A percentile compares a stretch with the other conserved stretches of the same genome.
Evolutionary conservation across 2,329 filamentous ascomycete species (phyloP).

Genomic region (Aulographum hederae): DNA sequence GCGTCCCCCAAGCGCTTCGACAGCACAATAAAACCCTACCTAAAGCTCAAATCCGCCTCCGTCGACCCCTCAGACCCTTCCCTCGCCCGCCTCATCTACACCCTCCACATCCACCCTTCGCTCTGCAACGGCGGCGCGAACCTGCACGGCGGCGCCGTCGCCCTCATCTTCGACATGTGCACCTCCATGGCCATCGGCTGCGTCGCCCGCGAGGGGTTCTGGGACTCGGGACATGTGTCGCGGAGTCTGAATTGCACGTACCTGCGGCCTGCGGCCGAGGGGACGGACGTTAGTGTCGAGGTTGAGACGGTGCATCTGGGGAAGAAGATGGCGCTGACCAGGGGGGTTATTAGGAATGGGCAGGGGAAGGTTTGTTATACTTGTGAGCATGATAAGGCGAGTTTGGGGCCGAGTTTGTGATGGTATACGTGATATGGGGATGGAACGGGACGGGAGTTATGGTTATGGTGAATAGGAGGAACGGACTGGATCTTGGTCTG

Average conservation of each 20-base stretch:
- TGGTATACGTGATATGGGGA: no score
- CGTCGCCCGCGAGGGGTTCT: slow-evolving; percentile 16
- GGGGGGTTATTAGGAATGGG: slow-evolving; percentile 20
- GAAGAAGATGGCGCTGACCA: slow-evolving; percentile 20
- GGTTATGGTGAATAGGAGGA: no score
- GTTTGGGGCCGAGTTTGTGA: neutral
- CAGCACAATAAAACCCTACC: slow-evolving; percentile 10
- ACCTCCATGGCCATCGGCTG: slow-evolving; percentile 21
- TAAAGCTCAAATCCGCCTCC: slow-evolving; percentile 17
- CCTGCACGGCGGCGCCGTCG: slow-evolving; percentile 35
- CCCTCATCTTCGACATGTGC: slow-evolving; percentile 36
- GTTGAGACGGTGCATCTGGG: slow-evolving; percentile 26
- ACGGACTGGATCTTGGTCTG: no score
- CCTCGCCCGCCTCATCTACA: slow-evolving; percentile 21
- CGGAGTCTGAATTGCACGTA: slow-evolving; percentile 26
- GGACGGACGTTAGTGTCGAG: slow-evolving; percentile 21
- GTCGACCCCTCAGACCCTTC: slow-evolving; percentile 14
- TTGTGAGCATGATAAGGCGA: slow-evolving; percentile 20
- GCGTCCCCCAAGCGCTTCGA: slow-evolving; percentile 15
- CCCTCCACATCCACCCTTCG: slow-evolving; percentile 22
- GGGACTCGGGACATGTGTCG: slow-evolving; percentile 25
- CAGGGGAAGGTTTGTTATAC: slow-evolving; percentile 19
- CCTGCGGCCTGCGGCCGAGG: slow-evolving; percentile 22
- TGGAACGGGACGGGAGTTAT: no score
- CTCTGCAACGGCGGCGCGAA: slow-evolving; percentile 29